Base-by-base conservation (phyloP, 306 rosid species). In the Dalbergia oliveri region DNA sequence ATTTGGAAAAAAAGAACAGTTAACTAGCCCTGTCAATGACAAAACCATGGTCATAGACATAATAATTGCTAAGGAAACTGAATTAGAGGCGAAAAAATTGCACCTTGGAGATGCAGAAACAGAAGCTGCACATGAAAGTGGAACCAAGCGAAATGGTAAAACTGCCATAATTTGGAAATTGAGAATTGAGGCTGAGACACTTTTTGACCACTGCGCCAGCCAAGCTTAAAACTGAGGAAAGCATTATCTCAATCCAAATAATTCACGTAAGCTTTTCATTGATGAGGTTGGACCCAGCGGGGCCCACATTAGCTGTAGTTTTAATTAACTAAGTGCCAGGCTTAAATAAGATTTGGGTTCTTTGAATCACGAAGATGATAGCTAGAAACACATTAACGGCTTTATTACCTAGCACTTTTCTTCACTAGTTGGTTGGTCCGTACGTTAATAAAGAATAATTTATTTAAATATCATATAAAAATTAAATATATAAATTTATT, bases 151-250 rank as follows among this genome's bases (percentile, higher is more conserved):
- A 66, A 81, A 81, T 14, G 68, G 13, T 57, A 74, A 31, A 84
- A 80, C 71, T 35, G 49, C 73, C 88, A 84, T 84, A 68, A 47
- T 33, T 59, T 23, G 31, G 53, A 31, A 62, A 9, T 65, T 76
- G 51, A 69, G 31, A 69, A 8, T 67, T 33, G 14, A 62, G 69
- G 9, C 41, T 41, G 56, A 33, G 53, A 58, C 5, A 13, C 8
- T 15, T 16, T 31, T n/a, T 54, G 33, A 35, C 14, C 73, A 66
- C 66, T 54, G 58, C 5, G 50, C 58, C 69, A 58, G 23, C 50
- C 51, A 58, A 11, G 71, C 72, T 75, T 53, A 45, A 67, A 71
- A 43, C 45, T 9, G 45, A 61, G 54, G 45, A 19, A 33, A 59
- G 14, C 64, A 51, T 74, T 60, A 78, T 78, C 76, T 26, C 71